Conservation (phyloP, 345 rosid species). For the Linum lewisii region DNA sequence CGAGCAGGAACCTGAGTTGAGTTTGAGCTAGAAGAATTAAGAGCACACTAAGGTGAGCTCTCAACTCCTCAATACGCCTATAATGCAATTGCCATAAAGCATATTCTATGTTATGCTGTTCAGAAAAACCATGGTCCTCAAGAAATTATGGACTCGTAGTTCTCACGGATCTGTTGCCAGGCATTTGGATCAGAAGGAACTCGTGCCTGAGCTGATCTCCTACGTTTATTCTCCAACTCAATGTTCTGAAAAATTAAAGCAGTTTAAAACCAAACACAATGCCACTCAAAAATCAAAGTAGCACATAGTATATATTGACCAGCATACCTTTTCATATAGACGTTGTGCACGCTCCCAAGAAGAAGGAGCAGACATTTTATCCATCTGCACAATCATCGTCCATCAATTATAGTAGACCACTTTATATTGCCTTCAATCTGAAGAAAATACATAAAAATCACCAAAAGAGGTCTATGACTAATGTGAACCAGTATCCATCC, state of each 20-base stretch:
- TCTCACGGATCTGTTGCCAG: constrained; percentile 97
- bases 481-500: neutral
- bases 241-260: constrained; percentile 36
- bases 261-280: neutral
- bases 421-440: constrained; percentile 26
- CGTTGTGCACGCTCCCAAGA: constrained; percentile 68
- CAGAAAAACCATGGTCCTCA: constrained; percentile 83
- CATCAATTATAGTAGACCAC: constrained; percentile 31
- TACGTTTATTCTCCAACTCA: constrained; percentile 71
- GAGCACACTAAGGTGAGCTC: constrained; percentile 51
- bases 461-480: neutral
- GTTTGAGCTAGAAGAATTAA: constrained; percentile 35
- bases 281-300: neutral
- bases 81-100: constrained; percentile 90
- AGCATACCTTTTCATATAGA: constrained; percentile 63
- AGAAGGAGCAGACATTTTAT: constrained; percentile 64
- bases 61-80: constrained; percentile 69
- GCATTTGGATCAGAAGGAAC: constrained; percentile 70
- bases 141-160: constrained; percentile 88
- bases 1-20: constrained; percentile 37
- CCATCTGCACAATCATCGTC: constrained; percentile 73
- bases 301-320: neutral
- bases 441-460: constrained; percentile 11
- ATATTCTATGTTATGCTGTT: constrained; percentile 71
- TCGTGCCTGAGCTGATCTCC: constrained; percentile 68